Evolutionary conservation across 2,329 filamentous ascomycete species (phyloP).

Genomic region (Hymenoscyphus linearis): DNA sequence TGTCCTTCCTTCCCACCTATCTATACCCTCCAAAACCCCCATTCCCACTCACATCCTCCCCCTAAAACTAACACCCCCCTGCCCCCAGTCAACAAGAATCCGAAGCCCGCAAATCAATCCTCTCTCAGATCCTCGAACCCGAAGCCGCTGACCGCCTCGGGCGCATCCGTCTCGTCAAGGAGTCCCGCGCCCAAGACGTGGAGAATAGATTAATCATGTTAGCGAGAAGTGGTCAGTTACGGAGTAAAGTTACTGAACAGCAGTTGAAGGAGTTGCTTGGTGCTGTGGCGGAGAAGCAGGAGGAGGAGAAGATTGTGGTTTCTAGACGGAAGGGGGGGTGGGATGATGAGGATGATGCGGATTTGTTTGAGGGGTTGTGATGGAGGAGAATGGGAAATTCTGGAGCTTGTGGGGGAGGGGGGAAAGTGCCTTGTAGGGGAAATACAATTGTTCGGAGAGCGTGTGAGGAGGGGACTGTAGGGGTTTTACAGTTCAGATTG

Average conservation of each 20-base stretch:
- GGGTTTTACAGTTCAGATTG: too few species aligned
- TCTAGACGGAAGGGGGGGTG: constrained; percentile 76
- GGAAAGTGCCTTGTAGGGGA: too few species aligned
- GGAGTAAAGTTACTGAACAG: constrained; percentile 81
- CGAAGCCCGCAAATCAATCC: constrained; percentile 70
- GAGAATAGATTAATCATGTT: constrained; percentile 93
- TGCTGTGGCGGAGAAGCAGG: constrained; percentile 73
- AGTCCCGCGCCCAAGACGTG: constrained; percentile 80
- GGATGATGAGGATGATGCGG: constrained; percentile 71
- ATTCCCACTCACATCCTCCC: neutral
- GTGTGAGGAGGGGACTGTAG: too few species aligned
- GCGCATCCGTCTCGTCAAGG: constrained; percentile 93
- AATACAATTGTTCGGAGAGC: too few species aligned
- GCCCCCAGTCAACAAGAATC: too few species aligned
- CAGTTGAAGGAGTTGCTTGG: constrained; percentile 90
- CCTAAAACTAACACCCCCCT: neutral
- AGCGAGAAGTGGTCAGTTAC: constrained; percentile 79
- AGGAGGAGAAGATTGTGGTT: constrained; percentile 80
- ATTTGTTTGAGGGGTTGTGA: constrained; percentile 56
- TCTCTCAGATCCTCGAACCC: constrained; percentile 90
- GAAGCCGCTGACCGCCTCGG: constrained; percentile 89
- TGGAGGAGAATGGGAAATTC: constrained; percentile 27
- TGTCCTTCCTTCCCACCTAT: constrained; percentile 24
- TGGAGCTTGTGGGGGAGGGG: neutral
- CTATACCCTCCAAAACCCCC: neutral